Percentiles rank a stretch among this genome's conserved stretches.
Evolutionary conservation across 257 asterid species (phyloP).

Genomic region (Solanum chiquidenum): DNA sequence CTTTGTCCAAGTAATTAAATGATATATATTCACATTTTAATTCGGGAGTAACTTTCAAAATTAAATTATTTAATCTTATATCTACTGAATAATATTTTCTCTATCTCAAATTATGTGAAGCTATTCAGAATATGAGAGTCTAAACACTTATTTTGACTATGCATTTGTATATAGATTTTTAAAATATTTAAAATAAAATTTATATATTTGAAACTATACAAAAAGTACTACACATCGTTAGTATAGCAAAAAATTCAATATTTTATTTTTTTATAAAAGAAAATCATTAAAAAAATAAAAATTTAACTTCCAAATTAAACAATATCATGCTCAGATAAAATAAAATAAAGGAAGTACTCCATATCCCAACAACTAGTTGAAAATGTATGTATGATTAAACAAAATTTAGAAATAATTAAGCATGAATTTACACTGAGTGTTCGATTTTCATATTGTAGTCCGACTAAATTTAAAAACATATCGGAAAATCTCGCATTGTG

Average conservation of each 20-base stretch:
- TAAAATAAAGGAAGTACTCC: neutral
- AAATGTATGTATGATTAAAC: neutral
- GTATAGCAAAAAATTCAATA: neutral
- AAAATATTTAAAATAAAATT: neutral
- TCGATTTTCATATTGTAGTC: neutral
- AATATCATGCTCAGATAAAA: neutral
- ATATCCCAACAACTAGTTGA: neutral
- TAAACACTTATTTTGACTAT: neutral
- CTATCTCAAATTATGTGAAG: neutral
- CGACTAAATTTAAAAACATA: neutral
- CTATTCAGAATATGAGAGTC: neutral
- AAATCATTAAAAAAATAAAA: neutral
- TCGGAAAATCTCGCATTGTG: neutral
- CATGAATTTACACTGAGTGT: neutral
- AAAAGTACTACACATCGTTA: neutral
- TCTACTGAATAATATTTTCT: neutral
- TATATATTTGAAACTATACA: neutral
- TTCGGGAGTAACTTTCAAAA: neutral
- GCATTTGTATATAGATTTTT: neutral
- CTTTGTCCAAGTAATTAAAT: neutral
- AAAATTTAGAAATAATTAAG: neutral
- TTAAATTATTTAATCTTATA: neutral
- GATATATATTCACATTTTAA: neutral
- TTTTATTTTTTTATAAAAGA: neutral
- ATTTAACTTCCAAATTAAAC: neutral